Base-by-base conservation (phyloP, 306 rosid genomes). In the Begonia fuchsioides region DNA sequence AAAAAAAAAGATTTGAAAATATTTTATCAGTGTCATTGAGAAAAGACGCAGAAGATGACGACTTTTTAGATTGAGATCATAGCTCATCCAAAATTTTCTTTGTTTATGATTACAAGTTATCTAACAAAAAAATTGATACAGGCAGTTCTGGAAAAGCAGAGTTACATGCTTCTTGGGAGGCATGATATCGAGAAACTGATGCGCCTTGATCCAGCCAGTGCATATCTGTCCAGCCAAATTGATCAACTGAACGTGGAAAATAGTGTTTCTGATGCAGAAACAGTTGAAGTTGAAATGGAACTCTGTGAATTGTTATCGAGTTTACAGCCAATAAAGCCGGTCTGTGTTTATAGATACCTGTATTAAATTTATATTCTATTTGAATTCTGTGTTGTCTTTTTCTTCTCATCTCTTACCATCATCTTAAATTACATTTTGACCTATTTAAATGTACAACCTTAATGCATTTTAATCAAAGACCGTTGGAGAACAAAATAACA, bases 71-170 rank as follows among this genome's bases (percentile, higher is more conserved):
- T 26, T 26, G 7, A 26, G 35, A 4, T 26, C 35, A 26, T 26
- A 5, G 8, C 35, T 26, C 8, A 26, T 26, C 35, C 35, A 5
- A 26, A n/a, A n/a, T n/a, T n/a, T n/a, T n/a, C n/a, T n/a, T n/a
- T n/a, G n/a, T n/a, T n/a, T n/a, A n/a, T n/a, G n/a, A n/a, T n/a
- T n/a, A 26, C 35, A 26, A 5, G 35, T 4, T 26, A 26, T 26
- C 14, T 50, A 17, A 40, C 13, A 19, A 13, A 32, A 20, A 15
- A 13, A 6, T 57, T 47, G 47, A n/a, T 58, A 40, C 81, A 92
- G 98, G 94, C 96, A 47, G 98, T 92, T 68, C 86, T 92, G 71
- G 98, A 92, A 77, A 92, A 92, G 79, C 98, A 92, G 77, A 79
- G 96, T 65, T 92, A 92, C 57, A 85, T 92, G 98, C 94, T 92